phyloP scores from a whole-genome alignment of 352 stramenopile species.

The Phytophthora tentaculata region DNA sequence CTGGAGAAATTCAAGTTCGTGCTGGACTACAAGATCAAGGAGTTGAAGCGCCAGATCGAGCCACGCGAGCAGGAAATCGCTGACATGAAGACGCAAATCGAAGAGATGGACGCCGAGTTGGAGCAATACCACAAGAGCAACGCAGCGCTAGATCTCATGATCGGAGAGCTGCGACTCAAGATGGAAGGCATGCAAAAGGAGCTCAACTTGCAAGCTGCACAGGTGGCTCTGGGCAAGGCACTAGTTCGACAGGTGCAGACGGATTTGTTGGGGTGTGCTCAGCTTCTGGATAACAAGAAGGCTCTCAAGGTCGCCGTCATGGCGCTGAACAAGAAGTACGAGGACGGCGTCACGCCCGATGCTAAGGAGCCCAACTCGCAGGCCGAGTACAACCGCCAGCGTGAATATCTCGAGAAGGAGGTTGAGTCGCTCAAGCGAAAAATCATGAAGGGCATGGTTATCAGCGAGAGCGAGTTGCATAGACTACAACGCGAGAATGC shows the following conservation, averaged over 20 bases:
- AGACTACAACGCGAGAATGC: slow-evolving; percentile 85
- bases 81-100: slow-evolving; percentile 95
- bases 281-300: slow-evolving; percentile 82
- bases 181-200: slow-evolving; percentile 93
- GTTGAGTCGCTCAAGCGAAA: slow-evolving; percentile 91
- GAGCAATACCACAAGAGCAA: slow-evolving; percentile 97
- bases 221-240: slow-evolving; percentile 68
- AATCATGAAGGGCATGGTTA: slow-evolving; percentile 88
- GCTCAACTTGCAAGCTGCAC: slow-evolving; percentile 67
- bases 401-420: slow-evolving; percentile 92
- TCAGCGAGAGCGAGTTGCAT: slow-evolving; percentile 84
- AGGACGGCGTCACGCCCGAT: slow-evolving; percentile 70
- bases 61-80: slow-evolving; percentile 94
- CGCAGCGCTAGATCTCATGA: slow-evolving; percentile 93
- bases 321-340: slow-evolving; percentile 88
- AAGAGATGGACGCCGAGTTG: slow-evolving; percentile 95
- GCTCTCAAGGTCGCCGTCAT: slow-evolving; percentile 80
- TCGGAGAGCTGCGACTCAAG: slow-evolving; percentile 93
- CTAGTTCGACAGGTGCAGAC: slow-evolving; percentile 82
- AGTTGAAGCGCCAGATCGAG: slow-evolving; percentile 96
- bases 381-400: slow-evolving; percentile 91
- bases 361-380: slow-evolving; percentile 91
- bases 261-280: slow-evolving; percentile 74
- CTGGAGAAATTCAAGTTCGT: slow-evolving; percentile 98
- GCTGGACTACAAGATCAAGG: slow-evolving; percentile 97